phyloP scores from a whole-genome alignment of 805 yeast species.

The Kodamaea jinghongensis region DNA sequence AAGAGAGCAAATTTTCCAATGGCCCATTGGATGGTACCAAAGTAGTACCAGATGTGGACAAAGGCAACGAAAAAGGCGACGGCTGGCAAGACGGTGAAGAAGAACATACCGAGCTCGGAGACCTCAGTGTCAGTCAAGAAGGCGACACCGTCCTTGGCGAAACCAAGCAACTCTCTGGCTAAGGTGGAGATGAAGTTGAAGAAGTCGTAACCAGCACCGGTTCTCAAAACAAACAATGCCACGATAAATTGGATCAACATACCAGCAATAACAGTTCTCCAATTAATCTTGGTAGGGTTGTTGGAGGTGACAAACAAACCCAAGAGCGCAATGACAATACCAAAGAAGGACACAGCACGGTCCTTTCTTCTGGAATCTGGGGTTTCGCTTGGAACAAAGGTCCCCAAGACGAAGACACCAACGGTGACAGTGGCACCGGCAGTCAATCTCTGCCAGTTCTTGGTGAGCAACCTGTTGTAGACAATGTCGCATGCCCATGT shows the following conservation, averaged over 20 bases:
- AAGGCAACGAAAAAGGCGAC: slow-evolving; percentile 63
- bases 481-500: slow-evolving; percentile 28
- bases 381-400: slow-evolving; percentile 50
- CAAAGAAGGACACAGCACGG: slow-evolving; percentile 58
- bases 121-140: slow-evolving; percentile 47
- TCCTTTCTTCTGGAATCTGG: slow-evolving; percentile 47
- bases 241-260: slow-evolving; percentile 57
- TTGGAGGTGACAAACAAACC: slow-evolving; percentile 46
- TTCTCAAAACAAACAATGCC: slow-evolving; percentile 60
- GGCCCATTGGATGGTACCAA: slow-evolving; percentile 59
- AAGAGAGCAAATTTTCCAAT: slow-evolving; percentile 54
- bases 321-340: slow-evolving; percentile 46
- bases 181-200: slow-evolving; percentile 58
- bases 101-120: slow-evolving; percentile 44
- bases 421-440: slow-evolving; percentile 46
- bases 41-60: slow-evolving; percentile 58
- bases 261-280: slow-evolving; percentile 62
- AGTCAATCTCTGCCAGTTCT: slow-evolving; percentile 35
- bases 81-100: slow-evolving; percentile 60
- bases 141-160: slow-evolving; percentile 60
- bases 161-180: slow-evolving; percentile 55
- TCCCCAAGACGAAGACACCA: slow-evolving; percentile 50
- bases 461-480: slow-evolving; percentile 40
- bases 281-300: slow-evolving; percentile 44
- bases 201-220: slow-evolving; percentile 57